Percentiles rank a stretch among this genome's conserved stretches.
phyloP scores from a whole-genome alignment of 805 yeast genomes.

The Phaffomyces opuntiae region DNA sequence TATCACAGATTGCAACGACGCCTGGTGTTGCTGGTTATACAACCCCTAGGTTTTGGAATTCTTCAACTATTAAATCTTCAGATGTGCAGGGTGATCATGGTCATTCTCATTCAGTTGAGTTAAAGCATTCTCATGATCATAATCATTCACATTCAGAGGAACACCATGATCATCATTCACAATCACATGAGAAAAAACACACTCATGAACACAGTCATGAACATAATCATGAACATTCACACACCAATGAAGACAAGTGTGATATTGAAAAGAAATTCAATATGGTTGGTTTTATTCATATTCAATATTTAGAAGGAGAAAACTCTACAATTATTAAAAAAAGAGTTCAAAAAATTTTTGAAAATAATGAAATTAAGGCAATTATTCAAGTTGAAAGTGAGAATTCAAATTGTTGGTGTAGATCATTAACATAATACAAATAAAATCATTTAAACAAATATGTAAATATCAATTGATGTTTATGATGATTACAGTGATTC shows the following conservation, averaged over 20 bases:
- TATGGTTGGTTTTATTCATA: slow-evolving; percentile 74
- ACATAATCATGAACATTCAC: neutral
- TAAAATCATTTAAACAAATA: too few relatives aligned
- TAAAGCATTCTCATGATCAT: neutral
- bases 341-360: slow-evolving; percentile 51
- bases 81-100: slow-evolving; percentile 15
- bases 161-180: slow-evolving; percentile 12
- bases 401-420: slow-evolving; percentile 64
- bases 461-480: too few relatives aligned
- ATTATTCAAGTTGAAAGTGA: slow-evolving; percentile 66
- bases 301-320: slow-evolving; percentile 64
- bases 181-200: neutral
- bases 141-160: too few relatives aligned
- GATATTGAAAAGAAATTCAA: slow-evolving; percentile 16
- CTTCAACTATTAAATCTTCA: slow-evolving; percentile 24
- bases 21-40: slow-evolving; percentile 83
- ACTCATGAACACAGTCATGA: slow-evolving; percentile 2
- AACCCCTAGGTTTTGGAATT: slow-evolving; percentile 90
- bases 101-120: slow-evolving; percentile 17
- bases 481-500: too few relatives aligned
- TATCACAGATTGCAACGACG: slow-evolving; percentile 60
- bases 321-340: slow-evolving; percentile 52
- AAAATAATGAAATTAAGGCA: slow-evolving; percentile 40
- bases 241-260: neutral
- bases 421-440: slow-evolving; percentile 18